A percentile compares a stretch with the other conserved stretches of the same genome.
These are phyloP conservation scores for Epithele typhae DNA, from an alignment of 768 basidiomycete genomes.

Conservation along the genomic window DNA sequence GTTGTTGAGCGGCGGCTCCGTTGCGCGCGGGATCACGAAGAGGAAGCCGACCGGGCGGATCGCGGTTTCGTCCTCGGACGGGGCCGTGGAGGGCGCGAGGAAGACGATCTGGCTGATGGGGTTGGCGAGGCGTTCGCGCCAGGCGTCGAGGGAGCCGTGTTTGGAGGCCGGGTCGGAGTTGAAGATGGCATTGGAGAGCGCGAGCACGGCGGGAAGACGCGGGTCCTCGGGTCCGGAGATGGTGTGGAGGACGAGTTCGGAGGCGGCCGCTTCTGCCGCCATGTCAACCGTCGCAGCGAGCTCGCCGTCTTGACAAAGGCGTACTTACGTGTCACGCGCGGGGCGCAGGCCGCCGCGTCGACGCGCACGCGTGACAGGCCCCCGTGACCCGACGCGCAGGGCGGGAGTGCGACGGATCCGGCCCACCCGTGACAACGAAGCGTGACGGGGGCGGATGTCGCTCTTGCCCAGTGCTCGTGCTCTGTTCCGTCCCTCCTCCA, in stretches of 20 bases:
- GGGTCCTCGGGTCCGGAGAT: background rate
- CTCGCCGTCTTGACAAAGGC: slow-evolving; percentile 1
- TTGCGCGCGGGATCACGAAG: slow-evolving; percentile 15
- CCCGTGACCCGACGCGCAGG: no score
- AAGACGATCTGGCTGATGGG: slow-evolving; percentile 16
- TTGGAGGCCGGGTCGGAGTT: slow-evolving; percentile 16
- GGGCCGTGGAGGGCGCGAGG: slow-evolving; percentile 1
- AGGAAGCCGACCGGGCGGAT: slow-evolving; percentile 15
- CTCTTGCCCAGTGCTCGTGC: slow-evolving; percentile 1
- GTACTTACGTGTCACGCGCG: background rate
- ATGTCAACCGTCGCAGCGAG: background rate
- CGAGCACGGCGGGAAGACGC: slow-evolving; percentile 8
- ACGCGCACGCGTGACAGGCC: no score
- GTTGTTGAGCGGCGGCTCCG: slow-evolving; percentile 11
- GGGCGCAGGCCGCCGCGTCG: no score
- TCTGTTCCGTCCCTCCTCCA: background rate
- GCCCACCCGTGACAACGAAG: no score
- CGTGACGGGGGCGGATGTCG: background rate
- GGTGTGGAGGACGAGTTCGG: background rate
- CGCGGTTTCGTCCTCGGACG: background rate
- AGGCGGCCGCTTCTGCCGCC: background rate
- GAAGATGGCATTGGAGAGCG: slow-evolving; percentile 22
- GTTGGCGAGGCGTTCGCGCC: slow-evolving; percentile 14
- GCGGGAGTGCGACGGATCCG: no score
- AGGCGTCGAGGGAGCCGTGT: slow-evolving; percentile 17